Evolutionary conservation across 768 basidiomycete genomes (phyloP), one percentile per base, ranked within the genome.

Genomic region (Guyanaporus albipodus): DNA sequence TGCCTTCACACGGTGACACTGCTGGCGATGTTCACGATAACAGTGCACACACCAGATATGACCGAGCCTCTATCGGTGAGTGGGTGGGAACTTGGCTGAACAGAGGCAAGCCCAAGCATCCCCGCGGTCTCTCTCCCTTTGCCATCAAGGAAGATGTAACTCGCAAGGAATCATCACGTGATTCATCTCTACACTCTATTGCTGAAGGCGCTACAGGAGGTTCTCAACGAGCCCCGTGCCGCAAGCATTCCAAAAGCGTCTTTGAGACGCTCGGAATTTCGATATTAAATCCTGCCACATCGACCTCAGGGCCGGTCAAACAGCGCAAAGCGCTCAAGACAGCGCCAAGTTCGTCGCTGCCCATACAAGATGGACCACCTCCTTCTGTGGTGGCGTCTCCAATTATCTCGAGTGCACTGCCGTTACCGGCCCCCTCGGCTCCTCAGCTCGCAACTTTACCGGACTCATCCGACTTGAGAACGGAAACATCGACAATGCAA

Each of bases 41-140:
- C 42, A 53, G 52, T 31, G 7, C 22, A 12, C 56, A 46, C 26
- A 38, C 55, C 21, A 68, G 61, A 41, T 58, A 57, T 3, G 74
- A 76, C 18, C 65, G 56, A 44, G 56, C 67, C 8, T 63, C 62
- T 3, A 56, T 87, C 38, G 80, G 83, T 17, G 82, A 85, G 38
- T 90, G 87, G 87, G 79, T 89, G 74, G 85, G 87, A 0, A 80
- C 77, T 0, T 86, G 79, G 82, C 83, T 85, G 74, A 71, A 68
- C 15, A 82, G 82, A 60, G 73, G 77, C 27, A 77, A 67, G 53
- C 37, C 60, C 28, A 70, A 62, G 46, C 50, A 53, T 15, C 49
- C 56, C n/a, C 58, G 63, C 19, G 46, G 56, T 38, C 15, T 62
- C n/a, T 40, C 58, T 19, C 38, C 48, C 8, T 14, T 47, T 7